Evolutionary conservation across 208 protist genomes (phyloP).

Genomic region (Wallacemonas collosoma): DNA sequence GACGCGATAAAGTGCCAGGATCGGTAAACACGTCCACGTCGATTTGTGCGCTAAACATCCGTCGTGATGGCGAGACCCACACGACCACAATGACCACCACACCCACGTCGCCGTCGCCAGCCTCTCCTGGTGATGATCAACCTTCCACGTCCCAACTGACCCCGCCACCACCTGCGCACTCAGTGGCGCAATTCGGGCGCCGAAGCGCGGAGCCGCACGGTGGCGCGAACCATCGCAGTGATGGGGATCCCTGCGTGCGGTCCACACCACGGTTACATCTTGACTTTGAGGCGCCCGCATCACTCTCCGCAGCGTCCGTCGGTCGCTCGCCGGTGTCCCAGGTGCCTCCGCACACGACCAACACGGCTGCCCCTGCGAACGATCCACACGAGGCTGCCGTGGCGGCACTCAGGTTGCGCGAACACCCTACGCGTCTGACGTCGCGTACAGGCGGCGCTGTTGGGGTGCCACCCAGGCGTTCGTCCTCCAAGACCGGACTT

Average conservation of each 20-base stretch:
- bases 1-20: background rate
- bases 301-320: background rate
- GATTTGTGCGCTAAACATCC: constrained; percentile 5
- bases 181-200: background rate
- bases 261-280: constrained; percentile 4
- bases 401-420: constrained; percentile 7
- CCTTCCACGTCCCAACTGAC: background rate
- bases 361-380: background rate
- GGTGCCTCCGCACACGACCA: background rate
- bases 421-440: background rate
- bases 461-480: background rate
- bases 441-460: background rate
- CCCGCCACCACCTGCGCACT: background rate
- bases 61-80: background rate
- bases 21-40: constrained; percentile 7
- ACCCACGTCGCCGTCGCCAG: background rate
- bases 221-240: background rate
- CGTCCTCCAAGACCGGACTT: constrained; percentile 7
- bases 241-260: background rate
- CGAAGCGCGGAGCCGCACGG: background rate
- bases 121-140: background rate
- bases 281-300: constrained; percentile 3
- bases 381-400: constrained; percentile 13
- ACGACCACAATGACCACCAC: background rate
- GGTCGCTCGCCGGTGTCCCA: background rate